Evolutionary conservation across 768 basidiomycete species (phyloP).

Genomic region (Amanita rubescens): DNA sequence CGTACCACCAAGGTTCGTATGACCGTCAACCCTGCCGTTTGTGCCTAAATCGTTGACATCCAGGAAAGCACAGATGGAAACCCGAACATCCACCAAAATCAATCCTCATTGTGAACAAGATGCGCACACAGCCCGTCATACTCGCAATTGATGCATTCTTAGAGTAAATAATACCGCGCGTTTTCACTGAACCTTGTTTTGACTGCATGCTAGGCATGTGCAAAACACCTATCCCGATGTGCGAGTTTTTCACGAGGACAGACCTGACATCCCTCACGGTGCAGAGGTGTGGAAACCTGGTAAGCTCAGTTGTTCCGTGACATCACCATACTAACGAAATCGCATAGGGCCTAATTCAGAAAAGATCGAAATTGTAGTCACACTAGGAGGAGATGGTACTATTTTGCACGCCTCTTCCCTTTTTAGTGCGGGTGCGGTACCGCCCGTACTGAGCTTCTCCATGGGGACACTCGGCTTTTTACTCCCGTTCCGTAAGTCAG

Average conservation of each 20-base stretch:
- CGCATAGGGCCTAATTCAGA: conserved; percentile 39
- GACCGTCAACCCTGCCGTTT: neutral
- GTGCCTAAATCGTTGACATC: conserved; percentile 18
- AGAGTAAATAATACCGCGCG: conserved; percentile 30
- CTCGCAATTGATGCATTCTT: conserved; percentile 71
- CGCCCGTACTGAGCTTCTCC: conserved; percentile 85
- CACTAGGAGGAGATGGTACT: conserved; percentile 91
- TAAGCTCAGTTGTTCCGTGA: conserved; percentile 18
- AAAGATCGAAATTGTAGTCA: conserved; percentile 80
- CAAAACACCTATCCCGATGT: conserved; percentile 50
- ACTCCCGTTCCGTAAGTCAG: conserved; percentile 78
- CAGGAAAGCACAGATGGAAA: conserved; percentile 29
- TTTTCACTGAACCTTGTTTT: conserved; percentile 5
- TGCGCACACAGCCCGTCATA: conserved; percentile 70
- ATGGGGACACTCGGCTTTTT: conserved; percentile 94
- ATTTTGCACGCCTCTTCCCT: conserved; percentile 90
- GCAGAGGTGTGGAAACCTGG: conserved; percentile 63
- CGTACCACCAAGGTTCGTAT: conserved; percentile 24
- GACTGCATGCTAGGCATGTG: conserved; percentile 40
- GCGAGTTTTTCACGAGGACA: conserved; percentile 59
- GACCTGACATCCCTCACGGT: conserved; percentile 55
- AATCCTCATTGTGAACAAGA: conserved; percentile 75
- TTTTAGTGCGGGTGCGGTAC: conserved; percentile 86
- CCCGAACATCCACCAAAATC: conserved; percentile 40
- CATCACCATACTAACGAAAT: neutral